Evolutionary conservation across 331 rosid species (phyloP).

Genomic region (Stylosanthes scabra): DNA sequence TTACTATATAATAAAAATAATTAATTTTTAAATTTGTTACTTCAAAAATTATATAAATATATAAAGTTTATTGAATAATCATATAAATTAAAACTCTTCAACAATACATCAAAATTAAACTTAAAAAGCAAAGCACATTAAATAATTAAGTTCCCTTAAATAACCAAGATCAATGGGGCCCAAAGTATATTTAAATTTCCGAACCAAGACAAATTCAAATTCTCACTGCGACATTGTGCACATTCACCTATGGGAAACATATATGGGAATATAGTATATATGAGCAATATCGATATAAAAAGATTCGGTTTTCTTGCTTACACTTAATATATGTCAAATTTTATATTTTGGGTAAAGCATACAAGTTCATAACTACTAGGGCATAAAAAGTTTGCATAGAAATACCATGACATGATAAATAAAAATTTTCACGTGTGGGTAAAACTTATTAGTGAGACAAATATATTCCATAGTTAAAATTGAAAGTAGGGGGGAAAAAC

Average conservation of each 20-base stretch:
- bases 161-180: conserved; percentile 14
- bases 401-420: neutral
- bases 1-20: no score
- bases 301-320: conserved; percentile 1
- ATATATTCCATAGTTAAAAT: neutral
- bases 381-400: neutral
- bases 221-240: neutral
- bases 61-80: no score
- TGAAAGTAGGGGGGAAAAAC: neutral
- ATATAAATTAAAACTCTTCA: no score
- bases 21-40: no score
- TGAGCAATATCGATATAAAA: neutral
- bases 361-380: no score
- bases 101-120: no score
- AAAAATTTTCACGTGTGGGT: neutral
- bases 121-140: conserved; percentile 21
- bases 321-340: neutral
- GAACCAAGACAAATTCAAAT: conserved; percentile 39
- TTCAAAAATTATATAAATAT: no score
- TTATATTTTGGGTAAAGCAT: neutral
- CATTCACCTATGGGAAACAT: neutral
- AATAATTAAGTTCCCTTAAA: conserved; percentile 21
- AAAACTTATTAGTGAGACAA: neutral
- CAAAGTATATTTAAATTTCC: conserved; percentile 20
- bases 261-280: conserved; percentile 17